Percentiles rank a stretch among this genome's conserved stretches.
These are phyloP conservation scores for Acanthamoeba lenticulata DNA, from an alignment of 208 protist genomes.

Conservation along the genomic window DNA sequence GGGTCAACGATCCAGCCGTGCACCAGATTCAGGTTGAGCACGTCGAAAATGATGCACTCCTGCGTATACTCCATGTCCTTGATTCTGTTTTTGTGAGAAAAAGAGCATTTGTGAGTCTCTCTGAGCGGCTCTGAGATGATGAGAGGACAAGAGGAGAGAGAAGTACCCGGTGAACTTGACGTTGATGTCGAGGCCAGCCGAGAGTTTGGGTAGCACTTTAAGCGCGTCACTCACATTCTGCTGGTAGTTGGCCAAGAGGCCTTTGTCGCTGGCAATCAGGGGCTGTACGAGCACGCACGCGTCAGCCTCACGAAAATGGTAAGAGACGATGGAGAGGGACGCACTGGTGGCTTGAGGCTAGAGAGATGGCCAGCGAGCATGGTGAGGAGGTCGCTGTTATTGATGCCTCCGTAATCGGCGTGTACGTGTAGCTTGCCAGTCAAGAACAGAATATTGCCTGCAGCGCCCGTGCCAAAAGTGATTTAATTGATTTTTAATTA, in stretches of 20 bases:
- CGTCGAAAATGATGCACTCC: constrained; percentile 49
- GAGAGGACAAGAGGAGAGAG: not conserved
- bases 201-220: constrained; percentile 29
- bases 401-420: constrained; percentile 35
- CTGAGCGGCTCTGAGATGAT: not conserved
- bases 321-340: not conserved
- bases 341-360: constrained; percentile 42
- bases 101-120: not conserved
- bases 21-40: constrained; percentile 50
- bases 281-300: not conserved
- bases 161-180: constrained; percentile 1
- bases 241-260: constrained; percentile 44
- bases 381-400: constrained; percentile 43
- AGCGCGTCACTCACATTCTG: constrained; percentile 24
- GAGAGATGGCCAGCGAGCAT: not conserved
- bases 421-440: constrained; percentile 55
- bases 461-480: not conserved
- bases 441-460: constrained; percentile 60
- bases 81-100: not conserved
- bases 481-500: not conserved
- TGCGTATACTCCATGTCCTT: constrained; percentile 37
- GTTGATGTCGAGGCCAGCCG: constrained; percentile 38
- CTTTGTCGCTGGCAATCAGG: not conserved
- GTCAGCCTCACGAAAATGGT: not conserved
- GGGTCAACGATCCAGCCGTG: constrained; percentile 54